Evolutionary conservation across 2,329 filamentous ascomycete genomes (phyloP).

Genomic region (Neocucurbitaria cava): DNA sequence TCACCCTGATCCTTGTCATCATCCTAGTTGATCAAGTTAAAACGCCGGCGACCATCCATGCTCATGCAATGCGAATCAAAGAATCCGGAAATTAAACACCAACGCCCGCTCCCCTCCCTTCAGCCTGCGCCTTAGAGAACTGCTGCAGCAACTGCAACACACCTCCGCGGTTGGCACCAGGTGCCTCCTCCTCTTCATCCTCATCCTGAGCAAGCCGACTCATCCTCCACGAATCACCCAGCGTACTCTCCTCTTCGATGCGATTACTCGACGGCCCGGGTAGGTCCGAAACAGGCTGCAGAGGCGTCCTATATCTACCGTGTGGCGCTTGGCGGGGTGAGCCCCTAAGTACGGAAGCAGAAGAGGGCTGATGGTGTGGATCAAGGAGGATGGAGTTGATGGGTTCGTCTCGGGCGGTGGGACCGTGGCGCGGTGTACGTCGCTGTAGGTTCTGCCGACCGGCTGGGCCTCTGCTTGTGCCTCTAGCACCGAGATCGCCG

Average conservation of each 20-base stretch:
- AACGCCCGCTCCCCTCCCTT: conserved; percentile 52
- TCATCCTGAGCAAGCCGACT: conserved; percentile 53
- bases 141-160: conserved; percentile 72
- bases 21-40: background rate
- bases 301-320: conserved; percentile 49
- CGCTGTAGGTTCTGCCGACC: conserved; percentile 33
- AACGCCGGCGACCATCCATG: conserved; percentile 1
- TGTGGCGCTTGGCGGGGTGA: conserved; percentile 56
- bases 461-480: conserved; percentile 34
- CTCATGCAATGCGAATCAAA: background rate
- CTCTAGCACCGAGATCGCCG: conserved; percentile 48
- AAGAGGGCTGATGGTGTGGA: conserved; percentile 74
- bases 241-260: conserved; percentile 63
- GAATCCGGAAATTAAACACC: conserved; percentile 37
- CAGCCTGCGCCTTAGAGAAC: conserved; percentile 68
- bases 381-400: conserved; percentile 78
- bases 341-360: conserved; percentile 53
- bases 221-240: conserved; percentile 66
- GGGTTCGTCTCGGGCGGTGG: conserved; percentile 57
- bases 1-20: no score
- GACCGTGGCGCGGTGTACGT: conserved; percentile 30
- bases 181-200: conserved; percentile 56
- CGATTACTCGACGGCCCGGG: conserved; percentile 23
- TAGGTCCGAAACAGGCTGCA: conserved; percentile 30
- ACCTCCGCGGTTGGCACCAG: conserved; percentile 57